Base-by-base conservation (phyloP, 116 monocot genomes). In the Dioscorea cayenensis region DNA sequence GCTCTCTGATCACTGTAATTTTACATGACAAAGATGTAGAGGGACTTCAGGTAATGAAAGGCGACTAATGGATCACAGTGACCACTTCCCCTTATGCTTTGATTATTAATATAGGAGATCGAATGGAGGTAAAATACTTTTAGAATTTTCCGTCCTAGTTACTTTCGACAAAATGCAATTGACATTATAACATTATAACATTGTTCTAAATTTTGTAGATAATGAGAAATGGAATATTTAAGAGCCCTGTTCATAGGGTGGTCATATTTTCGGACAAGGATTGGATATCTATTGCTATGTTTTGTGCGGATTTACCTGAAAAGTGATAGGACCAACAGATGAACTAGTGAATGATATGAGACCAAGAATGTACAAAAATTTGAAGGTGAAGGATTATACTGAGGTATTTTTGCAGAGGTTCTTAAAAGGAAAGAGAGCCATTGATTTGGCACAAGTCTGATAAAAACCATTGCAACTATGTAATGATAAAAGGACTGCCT, bases 201-300 rank as follows among this genome's bases (percentile, higher is more conserved):
- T 32, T 32, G 4, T 32, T 32, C 32, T 32, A 32, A 32, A 32
- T 70, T 14, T 37, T 64, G 51, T 74, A 83, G 86, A 83, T 86
- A 72, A 75, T 86, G 76, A 83, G 86, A 74, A 86, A 86, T 67
- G 83, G 83, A 14, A 63, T 74, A 14, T 83, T 79, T 60, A 82
- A 77, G 59, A 80, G 80, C 55, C 86, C 86, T 8, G 19, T 86
- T 7, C 86, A 86, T 63, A 72, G 86, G 36, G 82, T 79, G 32
- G 76, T 86, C 37, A 71, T 77, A 11, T 79, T 76, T 18, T 52
- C 80, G 20, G 48, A 66, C 16, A 71, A 51, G 63, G 86, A 82
- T 36, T 83, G 86, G 74, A 60, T 83, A n/a, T 83, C 86, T 9
- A 10, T 79, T 5, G 77, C 71, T 11, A 71, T 86, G 86, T 86